These are phyloP conservation scores for Osmozyma mogii DNA, from an alignment of 805 yeast genomes.

Conservation along the genomic window DNA sequence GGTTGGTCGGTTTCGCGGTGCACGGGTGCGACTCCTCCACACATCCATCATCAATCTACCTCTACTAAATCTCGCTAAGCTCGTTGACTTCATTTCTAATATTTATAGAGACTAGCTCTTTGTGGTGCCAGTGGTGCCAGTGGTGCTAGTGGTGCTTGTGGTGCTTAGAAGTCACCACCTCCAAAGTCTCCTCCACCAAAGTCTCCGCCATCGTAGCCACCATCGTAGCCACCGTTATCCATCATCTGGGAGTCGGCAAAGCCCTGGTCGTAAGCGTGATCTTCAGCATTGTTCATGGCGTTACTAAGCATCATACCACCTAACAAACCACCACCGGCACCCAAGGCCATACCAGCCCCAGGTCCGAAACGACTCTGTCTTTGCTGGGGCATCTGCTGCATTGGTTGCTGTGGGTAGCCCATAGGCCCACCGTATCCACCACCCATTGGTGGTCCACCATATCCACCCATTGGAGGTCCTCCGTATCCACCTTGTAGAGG, in stretches of 20 bases:
- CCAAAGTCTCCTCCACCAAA: slow-evolving; percentile 6
- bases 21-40: slow-evolving; percentile 7
- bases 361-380: slow-evolving; percentile 31
- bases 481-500: slow-evolving; percentile 24
- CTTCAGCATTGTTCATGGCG: slow-evolving; percentile 26
- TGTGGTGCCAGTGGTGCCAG: slow-evolving; percentile 6
- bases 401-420: slow-evolving; percentile 8
- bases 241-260: slow-evolving; percentile 18
- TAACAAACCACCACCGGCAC: slow-evolving; percentile 46
- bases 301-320: slow-evolving; percentile 52
- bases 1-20: slow-evolving; percentile 11
- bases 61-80: background rate
- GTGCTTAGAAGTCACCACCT: slow-evolving; percentile 5
- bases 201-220: slow-evolving; percentile 15
- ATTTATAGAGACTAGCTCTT: slow-evolving; percentile 4
- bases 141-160: slow-evolving; percentile 3
- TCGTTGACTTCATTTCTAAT: background rate
- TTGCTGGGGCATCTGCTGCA: slow-evolving; percentile 10
- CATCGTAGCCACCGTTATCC: slow-evolving; percentile 17
- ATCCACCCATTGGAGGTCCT: slow-evolving; percentile 22
- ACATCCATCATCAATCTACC: slow-evolving; percentile 1
- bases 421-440: background rate
- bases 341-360: slow-evolving; percentile 35
- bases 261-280: slow-evolving; percentile 20
- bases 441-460: slow-evolving; percentile 5